Conservation (phyloP, 768 basidiomycete genomes). For the Ramaria sp. region DNA sequence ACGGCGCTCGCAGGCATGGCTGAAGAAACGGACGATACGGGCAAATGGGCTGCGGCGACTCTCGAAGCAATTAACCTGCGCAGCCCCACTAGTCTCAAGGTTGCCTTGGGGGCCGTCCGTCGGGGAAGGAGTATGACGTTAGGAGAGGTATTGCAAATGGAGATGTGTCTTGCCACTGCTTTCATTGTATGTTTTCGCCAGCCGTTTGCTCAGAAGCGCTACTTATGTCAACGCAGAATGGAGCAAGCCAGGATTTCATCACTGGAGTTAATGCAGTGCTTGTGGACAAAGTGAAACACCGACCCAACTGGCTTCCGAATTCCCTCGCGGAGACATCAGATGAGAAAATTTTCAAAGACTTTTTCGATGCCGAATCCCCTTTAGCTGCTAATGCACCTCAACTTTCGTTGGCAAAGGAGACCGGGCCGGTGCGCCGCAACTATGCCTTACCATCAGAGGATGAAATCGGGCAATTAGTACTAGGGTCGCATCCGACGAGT, state of each 20-base stretch:
- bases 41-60: constrained; percentile 68
- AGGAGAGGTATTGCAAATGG: constrained; percentile 65
- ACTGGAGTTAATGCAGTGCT: constrained; percentile 70
- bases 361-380: constrained; percentile 52
- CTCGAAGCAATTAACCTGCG: constrained; percentile 50
- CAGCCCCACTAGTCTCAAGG: constrained; percentile 88
- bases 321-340: constrained; percentile 47
- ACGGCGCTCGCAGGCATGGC: constrained; percentile 37
- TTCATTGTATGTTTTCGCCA: constrained; percentile 60
- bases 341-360: constrained; percentile 44
- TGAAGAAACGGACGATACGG: constrained; percentile 33
- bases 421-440: constrained; percentile 15
- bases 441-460: constrained; percentile 66
- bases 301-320: constrained; percentile 62
- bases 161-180: constrained; percentile 79
- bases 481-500: constrained; percentile 49
- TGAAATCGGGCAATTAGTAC: constrained; percentile 57
- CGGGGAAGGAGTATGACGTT: constrained; percentile 55
- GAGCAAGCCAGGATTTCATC: constrained; percentile 73
- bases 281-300: constrained; percentile 32
- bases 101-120: constrained; percentile 74
- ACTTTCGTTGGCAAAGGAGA: constrained; percentile 30
- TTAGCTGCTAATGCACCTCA: constrained; percentile 35
- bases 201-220: not conserved
- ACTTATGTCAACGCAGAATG: constrained; percentile 37